Evolutionary conservation across 2,329 filamentous ascomycete species (phyloP), one percentile per base, ranked within the genome.

Genomic region (Colletotrichum sp.): DNA sequence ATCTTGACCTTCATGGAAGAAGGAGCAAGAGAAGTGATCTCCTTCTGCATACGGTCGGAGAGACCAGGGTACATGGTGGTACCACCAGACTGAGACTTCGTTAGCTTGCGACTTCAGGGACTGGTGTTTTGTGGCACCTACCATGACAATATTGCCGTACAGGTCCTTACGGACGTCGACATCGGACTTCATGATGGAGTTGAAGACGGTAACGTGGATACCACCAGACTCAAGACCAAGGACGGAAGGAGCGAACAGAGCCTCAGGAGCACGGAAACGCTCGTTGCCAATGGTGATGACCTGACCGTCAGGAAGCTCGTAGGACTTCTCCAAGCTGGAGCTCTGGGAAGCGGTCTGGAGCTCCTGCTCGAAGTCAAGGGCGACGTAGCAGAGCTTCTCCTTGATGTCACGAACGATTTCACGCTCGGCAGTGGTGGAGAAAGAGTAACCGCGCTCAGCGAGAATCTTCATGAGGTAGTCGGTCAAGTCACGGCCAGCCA

Each of bases 1-100:
- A 99, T 99, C 95, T 99, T 99, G 93, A 99, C 96, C 95, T 99
- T 99, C 97, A 99, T 99, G 86, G 96, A 98, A 81, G 97, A 99
- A 86, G 97, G 97, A 87, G 97, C 97, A 90, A 99, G 95, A 87
- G 96, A 95, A 88, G 96, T 99, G 88, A 99, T 99, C 93, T 99
- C 97, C 95, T 99, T 99, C 91, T 99, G 97, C 97, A 99, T 99
- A 93, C 97, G 97, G 92, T 99, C 97, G 88, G 96, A 98, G 90
- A 99, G 98, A 96, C 97, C 97, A 84, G 97, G 97, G 93, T 99
- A 99, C 97, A 99, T 99, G 88, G 97, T 99, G 86, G 97, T 99
- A 93, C 97, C 97, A 94, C 97, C 97, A 93, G 97, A 99, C 96
- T 98, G 66, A 82, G 69, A 62, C 24, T 32, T 15, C 9, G 81